Base-by-base conservation (phyloP, 768 basidiomycete genomes). In the Lyophyllum decastes region DNA sequence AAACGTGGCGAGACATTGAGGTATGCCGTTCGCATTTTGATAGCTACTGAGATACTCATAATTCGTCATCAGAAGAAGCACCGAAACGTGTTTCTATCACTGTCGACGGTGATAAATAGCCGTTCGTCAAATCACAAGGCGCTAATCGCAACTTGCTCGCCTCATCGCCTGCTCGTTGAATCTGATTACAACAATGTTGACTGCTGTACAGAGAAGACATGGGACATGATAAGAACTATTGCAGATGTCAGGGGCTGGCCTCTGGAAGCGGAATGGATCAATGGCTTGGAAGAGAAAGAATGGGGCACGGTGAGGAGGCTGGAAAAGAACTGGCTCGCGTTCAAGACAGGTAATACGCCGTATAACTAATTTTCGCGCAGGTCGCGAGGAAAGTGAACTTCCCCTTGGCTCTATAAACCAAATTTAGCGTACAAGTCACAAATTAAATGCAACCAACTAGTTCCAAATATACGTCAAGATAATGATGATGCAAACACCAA, bases 61-160 rank as follows among this genome's bases (percentile, higher is more conserved):
- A 33, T 33, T 49, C 12, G 41, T 38, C 21, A 25, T 45, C 30
- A 94, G 89, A 87, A 78, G 72, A 78, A 73, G 46, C 85, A 95
- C 61, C 65, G 73, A 4, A 98, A 98, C 70, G 78, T 88, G 50
- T 99, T 87, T 73, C 78, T 96, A 54, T 98, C 95, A 0, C 77
- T 96, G 11, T 97, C 95, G 1, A 92, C 89, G 0, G 85, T 83
- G 56, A 92, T 96, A 65, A 96, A 96, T 59, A 76, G 82, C 21
- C 86, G 89, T 40, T 89, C 90, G 7, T 72, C 79, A 5, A 83
- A 83, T 40, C 83, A 90, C 58, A 75, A 77, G 38, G 74, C 79
- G 2, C 79, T 98, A 19, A 88, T 96, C 49, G 72, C 79, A 43
- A 76, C 79, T 0, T 90, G 88, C 61, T 75, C 84, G 49, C 73